Conservation (phyloP, 73 alveolate species). For the Tetrahymena malaccensis region DNA sequence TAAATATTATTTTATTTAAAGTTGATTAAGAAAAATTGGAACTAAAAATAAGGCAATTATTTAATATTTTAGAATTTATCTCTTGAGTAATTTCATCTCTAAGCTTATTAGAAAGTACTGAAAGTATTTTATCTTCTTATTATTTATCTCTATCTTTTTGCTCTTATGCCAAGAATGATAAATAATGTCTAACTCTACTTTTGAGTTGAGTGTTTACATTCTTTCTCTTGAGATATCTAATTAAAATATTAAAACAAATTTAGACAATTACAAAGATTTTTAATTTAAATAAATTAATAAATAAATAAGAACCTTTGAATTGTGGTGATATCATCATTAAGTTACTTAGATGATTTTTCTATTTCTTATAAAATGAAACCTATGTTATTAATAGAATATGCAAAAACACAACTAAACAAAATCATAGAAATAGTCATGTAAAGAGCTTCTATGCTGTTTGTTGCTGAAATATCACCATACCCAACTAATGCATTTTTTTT, state of each 20-base stretch:
- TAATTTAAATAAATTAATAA: too few species aligned
- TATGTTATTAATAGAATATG: slow-evolving; percentile 29
- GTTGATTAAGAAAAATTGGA: neutral
- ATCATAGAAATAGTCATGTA: slow-evolving; percentile 65
- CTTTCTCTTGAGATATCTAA: neutral
- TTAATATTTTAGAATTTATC: neutral
- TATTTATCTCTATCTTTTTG: neutral
- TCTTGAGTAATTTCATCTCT: neutral
- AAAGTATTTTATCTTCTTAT: neutral
- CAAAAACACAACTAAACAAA: slow-evolving; percentile 40
- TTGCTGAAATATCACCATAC: slow-evolving; percentile 80
- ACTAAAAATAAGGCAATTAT: neutral
- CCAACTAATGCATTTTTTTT: slow-evolving; percentile 41
- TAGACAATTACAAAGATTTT: too few species aligned
- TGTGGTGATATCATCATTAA: neutral
- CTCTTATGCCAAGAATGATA: neutral
- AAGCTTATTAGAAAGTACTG: neutral
- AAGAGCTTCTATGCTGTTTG: slow-evolving; percentile 46
- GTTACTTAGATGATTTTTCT: neutral
- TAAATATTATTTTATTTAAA: neutral
- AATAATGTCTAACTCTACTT: neutral
- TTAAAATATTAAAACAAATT: too few species aligned
- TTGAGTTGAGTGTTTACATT: neutral
- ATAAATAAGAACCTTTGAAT: neutral
- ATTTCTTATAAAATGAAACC: slow-evolving; percentile 20